phyloP scores from a whole-genome alignment of 345 rosid species.

The Litchi chinensis region DNA sequence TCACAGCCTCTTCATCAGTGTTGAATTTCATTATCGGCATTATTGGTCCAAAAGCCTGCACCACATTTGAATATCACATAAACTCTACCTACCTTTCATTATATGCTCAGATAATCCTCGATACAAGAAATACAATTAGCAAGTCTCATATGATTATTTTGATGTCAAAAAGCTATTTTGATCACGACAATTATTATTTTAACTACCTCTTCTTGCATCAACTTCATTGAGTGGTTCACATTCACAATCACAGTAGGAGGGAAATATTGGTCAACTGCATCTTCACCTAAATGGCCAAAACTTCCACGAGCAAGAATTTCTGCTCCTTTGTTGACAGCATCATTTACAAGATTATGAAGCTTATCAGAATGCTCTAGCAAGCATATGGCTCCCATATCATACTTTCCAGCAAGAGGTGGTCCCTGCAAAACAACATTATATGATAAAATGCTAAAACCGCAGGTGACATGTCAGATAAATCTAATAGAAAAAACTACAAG shows the following conservation, averaged over 20 bases:
- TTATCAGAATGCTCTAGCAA: conserved; percentile 89
- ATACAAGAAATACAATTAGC: not conserved
- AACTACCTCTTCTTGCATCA: conserved; percentile 98
- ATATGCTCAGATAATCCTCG: not conserved
- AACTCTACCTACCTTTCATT: not conserved
- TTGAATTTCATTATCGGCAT: conserved; percentile 96
- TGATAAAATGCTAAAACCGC: not conserved
- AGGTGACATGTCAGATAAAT: conserved; percentile 8
- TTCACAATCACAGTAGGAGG: conserved; percentile 88
- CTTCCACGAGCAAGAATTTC: conserved; percentile 89
- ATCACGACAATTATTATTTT: not conserved
- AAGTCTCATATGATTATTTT: not conserved
- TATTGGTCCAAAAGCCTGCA: conserved; percentile 96
- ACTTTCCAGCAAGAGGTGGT: conserved; percentile 86
- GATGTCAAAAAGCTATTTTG: not conserved
- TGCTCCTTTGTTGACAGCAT: conserved; percentile 92
- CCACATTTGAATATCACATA: conserved; percentile 8
- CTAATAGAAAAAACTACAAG: not conserved
- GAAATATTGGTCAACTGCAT: conserved; percentile 92
- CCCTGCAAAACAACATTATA: conserved; percentile 57
- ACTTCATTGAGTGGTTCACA: conserved; percentile 82
- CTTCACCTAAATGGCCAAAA: conserved; percentile 89
- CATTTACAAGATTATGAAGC: conserved; percentile 83
- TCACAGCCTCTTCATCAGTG: conserved; percentile 85
- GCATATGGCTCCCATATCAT: conserved; percentile 99